A percentile compares a stretch with the other conserved stretches of the same genome.
Conservation (phyloP, 345 rosid species). For the Gossypium australe region DNA sequence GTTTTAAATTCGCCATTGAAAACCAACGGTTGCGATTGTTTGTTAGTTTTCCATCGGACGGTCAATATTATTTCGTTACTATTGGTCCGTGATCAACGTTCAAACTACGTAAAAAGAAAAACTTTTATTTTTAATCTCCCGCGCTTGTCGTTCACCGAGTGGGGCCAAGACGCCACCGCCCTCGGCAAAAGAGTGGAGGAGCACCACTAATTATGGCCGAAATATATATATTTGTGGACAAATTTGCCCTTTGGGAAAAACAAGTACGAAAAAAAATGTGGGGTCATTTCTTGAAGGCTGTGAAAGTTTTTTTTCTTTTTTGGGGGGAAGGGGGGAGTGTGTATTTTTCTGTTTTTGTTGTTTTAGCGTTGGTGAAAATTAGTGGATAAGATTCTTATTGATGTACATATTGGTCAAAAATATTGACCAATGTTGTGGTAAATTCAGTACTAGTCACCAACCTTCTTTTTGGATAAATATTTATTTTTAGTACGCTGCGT, state of each 20-base stretch:
- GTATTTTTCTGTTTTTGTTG: neutral
- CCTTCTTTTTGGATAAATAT: too few species aligned
- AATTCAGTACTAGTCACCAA: too few species aligned
- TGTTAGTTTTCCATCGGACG: neutral
- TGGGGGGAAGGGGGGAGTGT: neutral
- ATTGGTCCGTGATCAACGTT: constrained; percentile 15
- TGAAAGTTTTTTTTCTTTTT: neutral
- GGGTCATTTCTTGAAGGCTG: neutral
- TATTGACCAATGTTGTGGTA: neutral
- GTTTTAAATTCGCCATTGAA: neutral
- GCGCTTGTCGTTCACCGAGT: constrained; percentile 7
- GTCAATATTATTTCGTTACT: neutral
- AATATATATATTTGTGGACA: neutral
- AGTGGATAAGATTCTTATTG: neutral
- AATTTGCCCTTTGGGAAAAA: neutral
- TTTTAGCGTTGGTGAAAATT: neutral
- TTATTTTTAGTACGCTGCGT: too few species aligned
- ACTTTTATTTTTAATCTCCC: neutral
- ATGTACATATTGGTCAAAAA: neutral
- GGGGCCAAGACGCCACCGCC: constrained; percentile 11
- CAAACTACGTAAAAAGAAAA: neutral
- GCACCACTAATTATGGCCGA: constrained; percentile 11
- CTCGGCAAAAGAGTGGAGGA: constrained; percentile 1
- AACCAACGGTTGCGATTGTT: neutral
- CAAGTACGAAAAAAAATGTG: neutral